Percentiles rank a stretch among this genome's conserved stretches.
phyloP scores from a whole-genome alignment of 805 yeast species.

The Lipomyces yamadae region DNA sequence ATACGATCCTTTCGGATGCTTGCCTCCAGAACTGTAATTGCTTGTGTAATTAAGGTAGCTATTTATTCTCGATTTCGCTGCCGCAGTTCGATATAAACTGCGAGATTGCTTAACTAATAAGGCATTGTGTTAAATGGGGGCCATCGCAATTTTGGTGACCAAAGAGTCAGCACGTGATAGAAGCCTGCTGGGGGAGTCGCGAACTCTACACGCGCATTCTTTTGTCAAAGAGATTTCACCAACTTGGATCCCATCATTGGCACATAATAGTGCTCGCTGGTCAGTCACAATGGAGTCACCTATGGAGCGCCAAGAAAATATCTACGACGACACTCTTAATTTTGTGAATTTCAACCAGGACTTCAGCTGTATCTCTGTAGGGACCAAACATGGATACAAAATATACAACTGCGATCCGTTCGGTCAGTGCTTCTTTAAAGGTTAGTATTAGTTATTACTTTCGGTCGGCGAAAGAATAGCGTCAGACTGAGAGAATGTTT shows the following conservation, averaged over 20 bases:
- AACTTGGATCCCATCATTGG: background rate
- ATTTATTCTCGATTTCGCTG: too few species aligned
- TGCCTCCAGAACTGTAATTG: too few species aligned
- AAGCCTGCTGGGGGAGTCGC: background rate
- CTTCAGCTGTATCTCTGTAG: constrained; percentile 74
- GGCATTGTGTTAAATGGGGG: too few species aligned
- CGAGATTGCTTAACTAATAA: too few species aligned
- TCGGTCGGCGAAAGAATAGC: background rate
- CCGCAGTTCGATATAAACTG: too few species aligned
- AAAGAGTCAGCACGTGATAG: background rate
- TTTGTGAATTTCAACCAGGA: constrained; percentile 87
- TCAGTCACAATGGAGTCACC: constrained; percentile 26
- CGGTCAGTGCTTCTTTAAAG: constrained; percentile 64
- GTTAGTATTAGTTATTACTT: constrained; percentile 35
- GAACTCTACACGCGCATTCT: too few species aligned
- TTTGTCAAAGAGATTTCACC: background rate
- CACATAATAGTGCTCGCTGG: background rate
- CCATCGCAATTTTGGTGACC: background rate
- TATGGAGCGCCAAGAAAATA: constrained; percentile 12
- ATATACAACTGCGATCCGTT: constrained; percentile 90
- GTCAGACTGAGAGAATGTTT: background rate
- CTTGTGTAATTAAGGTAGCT: too few species aligned
- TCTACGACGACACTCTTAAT: constrained; percentile 45
- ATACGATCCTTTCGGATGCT: too few species aligned
- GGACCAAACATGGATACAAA: constrained; percentile 65